Conservation (phyloP, 139 green algal genomes). For the Ostreobium quekettii region DNA sequence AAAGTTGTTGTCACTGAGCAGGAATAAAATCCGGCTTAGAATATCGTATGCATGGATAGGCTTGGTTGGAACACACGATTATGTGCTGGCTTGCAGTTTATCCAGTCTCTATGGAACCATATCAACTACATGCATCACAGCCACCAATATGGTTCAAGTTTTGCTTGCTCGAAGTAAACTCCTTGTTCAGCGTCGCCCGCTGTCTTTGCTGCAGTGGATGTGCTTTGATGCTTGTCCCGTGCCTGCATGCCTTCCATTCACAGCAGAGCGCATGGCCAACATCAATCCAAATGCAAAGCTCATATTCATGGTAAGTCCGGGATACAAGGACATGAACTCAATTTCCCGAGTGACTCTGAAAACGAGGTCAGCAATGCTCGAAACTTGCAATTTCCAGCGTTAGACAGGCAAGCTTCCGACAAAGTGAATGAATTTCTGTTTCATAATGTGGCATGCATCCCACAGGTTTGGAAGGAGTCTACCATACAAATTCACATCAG, state of each 20-base stretch:
- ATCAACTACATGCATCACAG: too few species aligned
- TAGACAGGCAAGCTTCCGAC: not conserved
- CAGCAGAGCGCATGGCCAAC: slow-evolving; percentile 41
- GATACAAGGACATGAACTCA: too few species aligned
- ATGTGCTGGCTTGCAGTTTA: too few species aligned
- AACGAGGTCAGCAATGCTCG: too few species aligned
- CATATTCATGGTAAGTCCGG: slow-evolving; percentile 62
- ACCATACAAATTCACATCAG: too few species aligned
- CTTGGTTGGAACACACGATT: too few species aligned
- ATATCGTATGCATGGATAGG: too few species aligned
- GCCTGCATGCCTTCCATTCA: slow-evolving; percentile 54
- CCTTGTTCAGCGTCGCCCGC: not conserved
- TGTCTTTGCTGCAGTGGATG: slow-evolving; percentile 36
- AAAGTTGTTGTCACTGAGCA: too few species aligned
- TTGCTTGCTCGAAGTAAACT: slow-evolving; percentile 5
- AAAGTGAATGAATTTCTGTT: not conserved
- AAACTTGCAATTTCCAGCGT: not conserved
- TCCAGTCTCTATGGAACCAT: too few species aligned
- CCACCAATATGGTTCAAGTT: too few species aligned
- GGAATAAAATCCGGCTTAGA: too few species aligned
- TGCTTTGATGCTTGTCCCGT: slow-evolving; percentile 75
- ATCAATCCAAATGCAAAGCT: slow-evolving; percentile 66
- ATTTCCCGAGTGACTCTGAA: too few species aligned
- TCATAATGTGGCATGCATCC: not conserved
- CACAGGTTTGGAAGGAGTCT: not conserved